Evolutionary conservation across 2,329 filamentous ascomycete species (phyloP).

Genomic region (Dactylonectria macrodidyma): DNA sequence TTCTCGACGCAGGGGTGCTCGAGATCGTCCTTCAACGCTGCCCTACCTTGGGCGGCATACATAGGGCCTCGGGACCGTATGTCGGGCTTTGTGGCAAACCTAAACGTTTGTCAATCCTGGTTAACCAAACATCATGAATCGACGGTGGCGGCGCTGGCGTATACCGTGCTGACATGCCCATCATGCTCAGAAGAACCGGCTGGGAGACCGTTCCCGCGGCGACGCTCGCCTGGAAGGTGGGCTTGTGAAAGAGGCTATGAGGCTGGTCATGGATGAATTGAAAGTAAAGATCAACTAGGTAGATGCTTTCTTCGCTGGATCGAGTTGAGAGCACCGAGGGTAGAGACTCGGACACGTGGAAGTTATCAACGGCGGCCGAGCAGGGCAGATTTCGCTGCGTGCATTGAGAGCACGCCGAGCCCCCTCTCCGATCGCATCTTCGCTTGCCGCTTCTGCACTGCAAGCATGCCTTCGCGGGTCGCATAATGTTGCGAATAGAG

Average conservation of each 20-base stretch:
- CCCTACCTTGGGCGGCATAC: slow-evolving; percentile 36
- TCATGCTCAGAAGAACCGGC: slow-evolving; percentile 39
- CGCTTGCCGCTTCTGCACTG: slow-evolving; percentile 39
- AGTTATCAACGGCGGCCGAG: not conserved
- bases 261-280: slow-evolving; percentile 41
- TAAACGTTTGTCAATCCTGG: not conserved
- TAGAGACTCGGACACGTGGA: not conserved
- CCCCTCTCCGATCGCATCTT: slow-evolving; percentile 32
- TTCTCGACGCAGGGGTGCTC: slow-evolving; percentile 53
- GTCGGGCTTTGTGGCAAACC: slow-evolving; percentile 32
- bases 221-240: slow-evolving; percentile 37
- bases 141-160: not conserved
- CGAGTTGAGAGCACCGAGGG: not conserved
- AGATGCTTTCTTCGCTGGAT: slow-evolving; percentile 9
- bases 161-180: slow-evolving; percentile 44
- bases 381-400: slow-evolving; percentile 35
- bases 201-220: slow-evolving; percentile 21
- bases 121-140: not conserved
- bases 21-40: slow-evolving; percentile 49
- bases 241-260: slow-evolving; percentile 42
- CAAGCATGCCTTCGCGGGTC: slow-evolving; percentile 39
- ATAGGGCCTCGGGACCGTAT: slow-evolving; percentile 35
- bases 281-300: slow-evolving; percentile 43
- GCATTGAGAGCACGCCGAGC: slow-evolving; percentile 34
- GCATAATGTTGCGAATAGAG: slow-evolving; percentile 26